phyloP scores from a whole-genome alignment of 2,329 filamentous ascomycete genomes.

The Sporothrix curviconia region DNA sequence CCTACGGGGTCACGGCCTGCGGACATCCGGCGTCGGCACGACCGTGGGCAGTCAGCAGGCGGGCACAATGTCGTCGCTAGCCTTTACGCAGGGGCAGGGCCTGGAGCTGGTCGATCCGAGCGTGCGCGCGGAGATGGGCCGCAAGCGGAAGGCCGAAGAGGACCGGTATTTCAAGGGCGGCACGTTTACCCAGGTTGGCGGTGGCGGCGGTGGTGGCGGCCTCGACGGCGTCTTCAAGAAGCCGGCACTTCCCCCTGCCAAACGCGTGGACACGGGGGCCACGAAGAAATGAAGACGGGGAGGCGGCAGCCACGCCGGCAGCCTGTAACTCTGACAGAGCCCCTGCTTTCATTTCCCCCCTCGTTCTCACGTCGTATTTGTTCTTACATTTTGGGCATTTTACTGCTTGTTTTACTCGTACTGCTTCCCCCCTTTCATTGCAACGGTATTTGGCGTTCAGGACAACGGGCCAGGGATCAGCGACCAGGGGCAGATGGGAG shows the following conservation, averaged over 20 bases:
- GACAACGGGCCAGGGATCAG: no score
- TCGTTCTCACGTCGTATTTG: not conserved
- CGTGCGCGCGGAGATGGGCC: conserved; percentile 74
- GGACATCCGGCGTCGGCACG: conserved; percentile 74
- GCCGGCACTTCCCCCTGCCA: conserved; percentile 64
- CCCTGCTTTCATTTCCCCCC: not conserved
- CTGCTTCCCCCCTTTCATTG: no score
- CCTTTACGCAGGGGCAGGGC: conserved; percentile 91
- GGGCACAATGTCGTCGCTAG: conserved; percentile 78
- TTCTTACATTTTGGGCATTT: not conserved
- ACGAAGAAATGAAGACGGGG: conserved; percentile 35
- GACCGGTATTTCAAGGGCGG: conserved; percentile 96
- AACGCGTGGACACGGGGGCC: conserved; percentile 63
- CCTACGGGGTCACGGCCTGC: conserved; percentile 70
- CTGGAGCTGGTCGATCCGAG: conserved; percentile 94
- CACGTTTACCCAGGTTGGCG: conserved; percentile 84
- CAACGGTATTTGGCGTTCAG: no score
- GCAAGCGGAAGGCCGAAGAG: conserved; percentile 89
- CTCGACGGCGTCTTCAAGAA: conserved; percentile 69
- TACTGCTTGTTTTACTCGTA: not conserved
- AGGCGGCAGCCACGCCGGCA: no score
- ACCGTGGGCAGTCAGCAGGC: conserved; percentile 49
- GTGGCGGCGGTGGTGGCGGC: conserved; percentile 35
- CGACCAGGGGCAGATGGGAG: no score
- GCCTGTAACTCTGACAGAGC: not conserved